Evolutionary conservation across 2,329 filamentous ascomycete species (phyloP), one percentile per base, ranked within the genome.

Genomic region (Neurospora sp.): DNA sequence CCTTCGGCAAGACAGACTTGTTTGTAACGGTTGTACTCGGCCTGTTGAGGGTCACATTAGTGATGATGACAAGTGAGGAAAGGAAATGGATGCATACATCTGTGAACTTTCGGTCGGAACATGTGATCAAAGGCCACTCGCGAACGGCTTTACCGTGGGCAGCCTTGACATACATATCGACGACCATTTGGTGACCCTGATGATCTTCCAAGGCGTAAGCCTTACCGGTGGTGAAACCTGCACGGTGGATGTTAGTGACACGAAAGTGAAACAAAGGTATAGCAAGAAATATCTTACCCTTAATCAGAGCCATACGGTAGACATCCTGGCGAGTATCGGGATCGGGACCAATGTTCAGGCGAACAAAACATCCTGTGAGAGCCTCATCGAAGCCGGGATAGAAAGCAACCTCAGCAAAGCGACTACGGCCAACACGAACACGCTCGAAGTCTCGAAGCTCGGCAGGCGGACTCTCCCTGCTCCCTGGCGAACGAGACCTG

Each of bases 371-470:
- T 68, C 93, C 93, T 17, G 85, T 88, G 76, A 97, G 91, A 38
- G 91, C 86, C 8, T 91, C 83, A 69, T 97, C 92, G 74, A 99
- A 97, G 4, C 90, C 90, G 11, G 96, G 96, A 75, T 94, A 95
- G 82, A 97, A 97, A 84, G 93, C 97, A 69, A 97, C 91, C 76
- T 95, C 89, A 6, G 91, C 91, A 79, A 99, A 97, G 77, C 93
- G 92, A 74, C 88, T 91, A 72, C 96, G 88, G 67, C 94, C 92
- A 70, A 99, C 87, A 70, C 93, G 89, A 68, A 95, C 88, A 67
- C 92, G 88, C 77, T 98, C 91, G 73, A 95, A 89, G 78, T 98
- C 93, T n/a, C 86, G 86, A 23, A 97, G 83, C 41, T 91, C 88
- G 1, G 92, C 88, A 36, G 89, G 90, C 15, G 88, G 87, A 57